Base-by-base conservation (phyloP, 208 protist species). In the Trypanosomatidae sp. region DNA sequence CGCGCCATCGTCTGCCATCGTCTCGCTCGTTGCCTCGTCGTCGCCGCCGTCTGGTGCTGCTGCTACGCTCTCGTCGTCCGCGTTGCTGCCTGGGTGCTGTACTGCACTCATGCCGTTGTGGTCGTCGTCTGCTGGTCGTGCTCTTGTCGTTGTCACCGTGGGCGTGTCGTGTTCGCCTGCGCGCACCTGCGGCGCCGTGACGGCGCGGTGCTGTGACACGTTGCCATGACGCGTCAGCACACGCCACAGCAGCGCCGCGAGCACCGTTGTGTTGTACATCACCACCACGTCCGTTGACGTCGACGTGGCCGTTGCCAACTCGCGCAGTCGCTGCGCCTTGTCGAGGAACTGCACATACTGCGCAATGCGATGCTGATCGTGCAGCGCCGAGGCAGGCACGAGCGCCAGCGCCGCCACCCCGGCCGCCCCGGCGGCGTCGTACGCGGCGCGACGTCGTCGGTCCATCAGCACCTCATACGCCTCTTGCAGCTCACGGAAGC, bases 381-480 rank as follows among this genome's bases (percentile, higher is more conserved):
- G 43, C 19, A 39, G 41, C 25, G 77, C 43, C 4, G 51, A 54
- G 6, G 53, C 45, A 4, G 79, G 84, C 7, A 92, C 61, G 8
- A 92, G 68, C 1, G 68, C 54, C 4, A 89, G 51, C 7, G 61
- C 57, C 21, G 75, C 50, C 10, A 72, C 33, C 0, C 79, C 84
- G 0, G 40, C 39, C 37, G 42, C 27, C 2, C 84, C 84, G 0
- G 53, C 52, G 0, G 67, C 70, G 54, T 92, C 84, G 56, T 92
- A 92, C 5, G 69, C 84, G 13, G 68, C 79, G 7, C 84, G 69
- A 49, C 82, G 65, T 25, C 53, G 65, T 42, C 70, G 65, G 35
- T 89, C 76, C 0, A 73, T 87, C 7, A 92, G 65, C 16, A 88
- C 70, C 28, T 56, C 49, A 56, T 92, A 92, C 18, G 84, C 84